Conservation (phyloP, 805 yeast genomes). For the Kluyveromyces dobzhanskii region DNA sequence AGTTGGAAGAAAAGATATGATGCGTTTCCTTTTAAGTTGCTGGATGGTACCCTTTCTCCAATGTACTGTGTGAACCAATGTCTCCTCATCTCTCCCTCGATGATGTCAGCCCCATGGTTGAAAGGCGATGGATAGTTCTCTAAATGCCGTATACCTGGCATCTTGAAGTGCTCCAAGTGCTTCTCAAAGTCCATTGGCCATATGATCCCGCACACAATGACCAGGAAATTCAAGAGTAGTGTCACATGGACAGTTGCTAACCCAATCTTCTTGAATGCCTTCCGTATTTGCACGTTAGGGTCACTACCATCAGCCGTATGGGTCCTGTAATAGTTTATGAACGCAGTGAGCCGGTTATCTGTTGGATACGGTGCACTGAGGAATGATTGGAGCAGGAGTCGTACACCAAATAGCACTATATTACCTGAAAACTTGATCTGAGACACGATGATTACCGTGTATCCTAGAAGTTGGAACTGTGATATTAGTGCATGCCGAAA, state of each 20-base stretch:
- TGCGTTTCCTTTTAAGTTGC: slow-evolving; percentile 27
- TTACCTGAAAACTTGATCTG: slow-evolving; percentile 24
- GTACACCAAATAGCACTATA: slow-evolving; percentile 19
- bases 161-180: slow-evolving; percentile 21
- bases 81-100: slow-evolving; percentile 30
- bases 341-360: slow-evolving; percentile 18
- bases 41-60: slow-evolving; percentile 37
- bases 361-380: slow-evolving; percentile 36
- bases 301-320: background rate
- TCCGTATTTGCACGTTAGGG: background rate
- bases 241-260: slow-evolving; percentile 3
- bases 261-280: background rate
- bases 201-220: slow-evolving; percentile 13
- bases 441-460: slow-evolving; percentile 16
- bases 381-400: slow-evolving; percentile 33
- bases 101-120: slow-evolving; percentile 16
- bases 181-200: slow-evolving; percentile 31
- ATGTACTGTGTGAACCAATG: slow-evolving; percentile 36
- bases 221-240: slow-evolving; percentile 17
- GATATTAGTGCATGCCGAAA: slow-evolving; percentile 17
- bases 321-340: slow-evolving; percentile 13
- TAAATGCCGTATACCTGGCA: slow-evolving; percentile 11
- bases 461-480: slow-evolving; percentile 17
- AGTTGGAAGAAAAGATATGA: slow-evolving; percentile 22
- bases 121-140: slow-evolving; percentile 27